Evolutionary conservation across 306 rosid species (phyloP), one percentile per base, ranked within the genome.

Genomic region (Fagus sylvatica): DNA sequence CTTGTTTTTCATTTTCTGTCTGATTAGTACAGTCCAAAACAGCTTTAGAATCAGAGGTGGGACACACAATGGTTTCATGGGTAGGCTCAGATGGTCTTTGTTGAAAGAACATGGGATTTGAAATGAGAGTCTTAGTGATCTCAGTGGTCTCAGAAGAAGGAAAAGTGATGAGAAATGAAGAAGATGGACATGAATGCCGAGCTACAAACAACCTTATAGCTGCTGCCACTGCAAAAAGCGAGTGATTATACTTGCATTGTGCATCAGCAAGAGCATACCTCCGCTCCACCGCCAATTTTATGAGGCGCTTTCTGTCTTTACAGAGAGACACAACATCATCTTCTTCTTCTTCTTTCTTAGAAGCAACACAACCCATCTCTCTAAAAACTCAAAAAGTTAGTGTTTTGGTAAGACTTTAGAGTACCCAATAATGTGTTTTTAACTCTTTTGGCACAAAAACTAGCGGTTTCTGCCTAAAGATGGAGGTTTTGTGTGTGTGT

Each of bases 51-150:
- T 53, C 82, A 77, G 89, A 81, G 3, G 86, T 82, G 32, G 54
- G 78, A 81, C 91, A 83, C 30, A 86, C 77, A 77, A 88, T 77
- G 41, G 93, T 57, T 82, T 90, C 92, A 74, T 90, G 92, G 51
- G 15, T 46, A 0, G 94, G 76, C 43, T 90, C 93, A 37, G 89
- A 84, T 0, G 94, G 91, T 40, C 73, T 81, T 51, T 94, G 94
- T 73, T 94, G 97, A 32, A 90, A 92, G 78, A 90, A 92, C 93
- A 92, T 46, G 51, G 51, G 51, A 0, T 46, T 46, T 12, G 51
- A 46, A 15, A 46, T 46, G 11, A 46, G 51, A 15, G 51, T 46
- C 51, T 46, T 15, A 46, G 51, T 46, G 4, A 15, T 2, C 51
- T 46, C 75, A 16, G 64, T 51, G n/a, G 42, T 34, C 41, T 34